A percentile compares a stretch with the other conserved stretches of the same genome.
These are phyloP conservation scores for Brassica incana DNA, from an alignment of 345 rosid genomes.

Conservation along the genomic window DNA sequence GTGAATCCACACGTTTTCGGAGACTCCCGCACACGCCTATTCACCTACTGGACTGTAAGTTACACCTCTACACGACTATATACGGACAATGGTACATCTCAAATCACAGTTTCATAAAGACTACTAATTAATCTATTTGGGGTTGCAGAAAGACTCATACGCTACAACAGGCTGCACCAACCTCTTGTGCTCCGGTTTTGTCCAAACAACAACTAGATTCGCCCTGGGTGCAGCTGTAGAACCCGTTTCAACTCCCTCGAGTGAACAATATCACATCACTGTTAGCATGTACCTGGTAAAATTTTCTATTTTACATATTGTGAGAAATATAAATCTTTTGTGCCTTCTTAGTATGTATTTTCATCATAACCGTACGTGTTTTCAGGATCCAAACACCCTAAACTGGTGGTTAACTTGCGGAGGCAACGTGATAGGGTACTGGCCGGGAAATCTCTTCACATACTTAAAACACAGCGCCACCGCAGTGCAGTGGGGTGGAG, in stretches of 20 bases:
- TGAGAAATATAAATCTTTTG: background rate
- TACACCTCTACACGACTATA: background rate
- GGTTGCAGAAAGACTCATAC: constrained; percentile 38
- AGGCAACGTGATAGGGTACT: constrained; percentile 38
- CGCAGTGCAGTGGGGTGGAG: constrained; percentile 60
- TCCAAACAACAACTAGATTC: constrained; percentile 39
- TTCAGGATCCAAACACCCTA: constrained; percentile 43
- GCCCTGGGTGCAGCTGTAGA: constrained; percentile 39
- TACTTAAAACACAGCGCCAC: constrained; percentile 42
- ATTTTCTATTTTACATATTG: background rate
- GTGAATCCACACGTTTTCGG: constrained; percentile 38
- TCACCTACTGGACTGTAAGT: constrained; percentile 44
- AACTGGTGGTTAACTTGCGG: constrained; percentile 55
- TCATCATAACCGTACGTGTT: background rate
- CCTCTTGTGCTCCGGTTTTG: constrained; percentile 49
- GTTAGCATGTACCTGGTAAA: constrained; percentile 37
- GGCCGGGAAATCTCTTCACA: constrained; percentile 42
- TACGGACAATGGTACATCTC: background rate
- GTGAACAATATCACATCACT: constrained; percentile 31
- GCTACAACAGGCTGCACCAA: constrained; percentile 45
- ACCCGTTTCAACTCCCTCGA: background rate
- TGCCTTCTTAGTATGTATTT: background rate
- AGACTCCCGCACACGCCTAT: constrained; percentile 35
- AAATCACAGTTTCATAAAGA: background rate
- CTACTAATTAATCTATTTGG: background rate